A percentile compares a stretch with the other conserved stretches of the same genome.
Evolutionary conservation across 345 rosid genomes (phyloP).

Genomic region (Theobroma cacao): DNA sequence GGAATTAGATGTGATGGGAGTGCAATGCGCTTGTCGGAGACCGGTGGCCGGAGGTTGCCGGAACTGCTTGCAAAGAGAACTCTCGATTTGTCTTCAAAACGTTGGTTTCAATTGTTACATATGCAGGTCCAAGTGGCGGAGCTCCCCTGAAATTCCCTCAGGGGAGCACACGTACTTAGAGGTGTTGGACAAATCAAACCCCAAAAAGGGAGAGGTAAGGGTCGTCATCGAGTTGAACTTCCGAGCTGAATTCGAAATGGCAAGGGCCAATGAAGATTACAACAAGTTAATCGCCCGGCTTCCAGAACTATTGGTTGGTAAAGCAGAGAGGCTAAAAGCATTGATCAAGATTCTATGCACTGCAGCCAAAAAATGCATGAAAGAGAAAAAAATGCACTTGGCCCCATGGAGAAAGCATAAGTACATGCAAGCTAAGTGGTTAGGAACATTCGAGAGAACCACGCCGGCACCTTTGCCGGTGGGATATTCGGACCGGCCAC

Average conservation of each 20-base stretch:
- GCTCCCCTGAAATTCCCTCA: slow-evolving; percentile 62
- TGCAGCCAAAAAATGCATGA: slow-evolving; percentile 70
- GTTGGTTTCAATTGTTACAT: slow-evolving; percentile 54
- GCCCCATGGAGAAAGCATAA: slow-evolving; percentile 91
- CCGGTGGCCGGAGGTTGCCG: slow-evolving; percentile 52
- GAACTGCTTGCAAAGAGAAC: slow-evolving; percentile 49
- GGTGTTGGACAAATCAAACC: slow-evolving; percentile 48
- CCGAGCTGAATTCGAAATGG: slow-evolving; percentile 79
- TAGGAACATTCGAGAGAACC: slow-evolving; percentile 46
- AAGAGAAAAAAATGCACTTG: slow-evolving; percentile 81
- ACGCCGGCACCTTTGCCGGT: slow-evolving; percentile 25
- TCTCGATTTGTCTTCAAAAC: slow-evolving; percentile 51
- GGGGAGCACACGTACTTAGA: slow-evolving; percentile 71
- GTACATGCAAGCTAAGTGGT: slow-evolving; percentile 92
- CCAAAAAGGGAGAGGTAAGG: slow-evolving; percentile 51
- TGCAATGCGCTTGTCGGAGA: slow-evolving; percentile 48
- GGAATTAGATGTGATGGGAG: slow-evolving; percentile 30
- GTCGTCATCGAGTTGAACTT: slow-evolving; percentile 73
- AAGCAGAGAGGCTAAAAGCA: slow-evolving; percentile 62
- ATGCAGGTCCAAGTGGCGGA: slow-evolving; percentile 84
- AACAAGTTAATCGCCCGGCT: slow-evolving; percentile 38
- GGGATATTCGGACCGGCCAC: slow-evolving; percentile 26
- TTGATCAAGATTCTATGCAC: slow-evolving; percentile 68
- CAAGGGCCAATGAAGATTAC: slow-evolving; percentile 67
- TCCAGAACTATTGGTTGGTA: slow-evolving; percentile 74